phyloP scores from a whole-genome alignment of 371 early-diverging fungal species.

The Haplosporangium sp. region DNA sequence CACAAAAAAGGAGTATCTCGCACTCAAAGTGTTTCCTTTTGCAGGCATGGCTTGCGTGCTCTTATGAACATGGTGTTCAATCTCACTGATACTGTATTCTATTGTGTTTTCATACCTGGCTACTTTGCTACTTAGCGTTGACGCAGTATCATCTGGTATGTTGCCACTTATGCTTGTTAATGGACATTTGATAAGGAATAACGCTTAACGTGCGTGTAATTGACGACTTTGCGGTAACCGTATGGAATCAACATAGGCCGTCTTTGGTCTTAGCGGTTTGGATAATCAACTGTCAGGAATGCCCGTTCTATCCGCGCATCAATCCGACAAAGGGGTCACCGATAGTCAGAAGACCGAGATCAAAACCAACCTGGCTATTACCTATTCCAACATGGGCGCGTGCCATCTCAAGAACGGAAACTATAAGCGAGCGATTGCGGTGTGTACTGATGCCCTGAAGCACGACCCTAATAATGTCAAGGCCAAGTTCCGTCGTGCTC shows the following conservation, averaged over 20 bases:
- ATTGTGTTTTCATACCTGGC: not conserved
- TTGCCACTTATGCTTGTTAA: not conserved
- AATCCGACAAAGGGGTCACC: constrained; percentile 7
- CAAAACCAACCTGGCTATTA: constrained; percentile 37
- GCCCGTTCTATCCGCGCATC: constrained; percentile 40
- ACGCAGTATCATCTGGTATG: constrained; percentile 39
- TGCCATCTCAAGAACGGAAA: constrained; percentile 49
- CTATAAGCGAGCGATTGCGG: constrained; percentile 45
- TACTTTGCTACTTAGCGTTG: constrained; percentile 8
- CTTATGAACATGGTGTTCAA: not conserved
- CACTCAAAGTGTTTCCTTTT: not conserved
- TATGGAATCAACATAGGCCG: constrained; percentile 22
- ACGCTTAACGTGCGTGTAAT: no score
- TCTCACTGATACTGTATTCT: not conserved
- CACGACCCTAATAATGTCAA: constrained; percentile 56
- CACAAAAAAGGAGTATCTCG: no score
- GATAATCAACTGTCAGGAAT: constrained; percentile 49
- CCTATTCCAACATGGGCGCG: constrained; percentile 50
- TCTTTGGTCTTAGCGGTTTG: constrained; percentile 41
- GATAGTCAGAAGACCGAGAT: constrained; percentile 42
- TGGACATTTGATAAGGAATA: not conserved
- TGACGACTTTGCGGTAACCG: no score
- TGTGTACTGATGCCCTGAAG: constrained; percentile 49
- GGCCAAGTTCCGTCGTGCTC: constrained; percentile 60
- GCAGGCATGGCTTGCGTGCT: not conserved